phyloP scores from a whole-genome alignment of 2,329 filamentous ascomycete genomes.

The Monosporascus sp. region DNA sequence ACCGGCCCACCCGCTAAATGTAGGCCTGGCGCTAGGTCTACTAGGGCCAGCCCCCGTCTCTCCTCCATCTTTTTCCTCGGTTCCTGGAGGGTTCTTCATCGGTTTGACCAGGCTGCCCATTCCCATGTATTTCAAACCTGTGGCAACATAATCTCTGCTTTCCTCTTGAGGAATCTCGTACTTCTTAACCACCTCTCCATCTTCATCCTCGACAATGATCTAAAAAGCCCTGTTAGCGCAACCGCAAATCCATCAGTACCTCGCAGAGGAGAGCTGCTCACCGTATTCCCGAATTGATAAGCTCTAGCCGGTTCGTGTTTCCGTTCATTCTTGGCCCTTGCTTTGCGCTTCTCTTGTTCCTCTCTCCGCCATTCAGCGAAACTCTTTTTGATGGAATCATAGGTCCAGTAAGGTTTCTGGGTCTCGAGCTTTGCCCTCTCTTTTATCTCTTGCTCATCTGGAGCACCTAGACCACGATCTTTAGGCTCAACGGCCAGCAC shows the following conservation, averaged over 20 bases:
- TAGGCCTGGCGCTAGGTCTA: constrained; percentile 23
- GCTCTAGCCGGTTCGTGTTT: constrained; percentile 70
- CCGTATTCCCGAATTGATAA: constrained; percentile 78
- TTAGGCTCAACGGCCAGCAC: constrained; percentile 62
- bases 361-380: constrained; percentile 49
- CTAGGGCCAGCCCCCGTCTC: constrained; percentile 22
- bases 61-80: constrained; percentile 18
- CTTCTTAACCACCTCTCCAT: constrained; percentile 80
- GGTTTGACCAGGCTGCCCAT: constrained; percentile 40
- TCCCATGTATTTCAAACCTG: constrained; percentile 49
- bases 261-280: constrained; percentile 29
- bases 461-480: constrained; percentile 8
- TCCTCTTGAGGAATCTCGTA: constrained; percentile 65
- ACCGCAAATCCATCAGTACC: not conserved
- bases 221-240: constrained; percentile 31
- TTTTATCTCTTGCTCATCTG: constrained; percentile 17
- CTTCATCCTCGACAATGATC: constrained; percentile 83
- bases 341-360: constrained; percentile 58
- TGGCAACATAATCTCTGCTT: constrained; percentile 34
- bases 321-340: constrained; percentile 48
- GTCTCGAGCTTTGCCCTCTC: constrained; percentile 28
- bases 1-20: constrained; percentile 46
- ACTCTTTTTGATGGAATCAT: constrained; percentile 42
- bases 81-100: constrained; percentile 28
- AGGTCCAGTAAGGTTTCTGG: constrained; percentile 36